Evolutionary conservation across 257 asterid species (phyloP).

Genomic region (Craterostigma plantagineum): DNA sequence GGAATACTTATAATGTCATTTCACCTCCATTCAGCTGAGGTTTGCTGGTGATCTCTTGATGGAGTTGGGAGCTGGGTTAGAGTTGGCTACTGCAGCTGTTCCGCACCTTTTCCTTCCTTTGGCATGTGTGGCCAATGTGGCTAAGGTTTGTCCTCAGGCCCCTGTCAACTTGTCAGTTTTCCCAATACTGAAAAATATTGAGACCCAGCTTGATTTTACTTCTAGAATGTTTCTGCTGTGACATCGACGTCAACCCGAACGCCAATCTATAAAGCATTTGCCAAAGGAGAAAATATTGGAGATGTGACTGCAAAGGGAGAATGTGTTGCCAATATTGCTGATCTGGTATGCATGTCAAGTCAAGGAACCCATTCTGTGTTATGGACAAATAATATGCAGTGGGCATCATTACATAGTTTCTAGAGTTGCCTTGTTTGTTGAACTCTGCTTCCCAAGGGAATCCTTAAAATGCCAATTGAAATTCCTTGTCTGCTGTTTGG

Average conservation of each 20-base stretch:
- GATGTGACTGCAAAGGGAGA: slow-evolving; percentile 99
- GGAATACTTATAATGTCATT: not conserved
- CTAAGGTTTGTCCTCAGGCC: slow-evolving; percentile 32
- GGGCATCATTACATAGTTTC: too few species aligned
- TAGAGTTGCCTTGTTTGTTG: too few species aligned
- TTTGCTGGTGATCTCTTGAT: slow-evolving; percentile 87
- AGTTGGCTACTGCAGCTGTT: slow-evolving; percentile 74
- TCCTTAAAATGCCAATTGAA: too few species aligned
- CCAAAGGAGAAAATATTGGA: slow-evolving; percentile 97
- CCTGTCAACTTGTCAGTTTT: too few species aligned
- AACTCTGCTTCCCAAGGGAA: too few species aligned
- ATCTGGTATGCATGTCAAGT: slow-evolving; percentile 38
- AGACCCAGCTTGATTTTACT: slow-evolving; percentile 13
- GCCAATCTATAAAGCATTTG: slow-evolving; percentile 96
- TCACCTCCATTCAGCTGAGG: slow-evolving; percentile 48
- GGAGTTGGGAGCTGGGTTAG: slow-evolving; percentile 98
- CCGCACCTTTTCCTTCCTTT: slow-evolving; percentile 91
- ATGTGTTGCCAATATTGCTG: slow-evolving; percentile 90
- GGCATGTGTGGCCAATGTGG: slow-evolving; percentile 98
- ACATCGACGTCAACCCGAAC: slow-evolving; percentile 97
- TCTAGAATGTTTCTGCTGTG: slow-evolving; percentile 86
- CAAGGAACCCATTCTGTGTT: too few species aligned
- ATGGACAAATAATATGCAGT: too few species aligned
- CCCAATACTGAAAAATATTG: slow-evolving; percentile 5
- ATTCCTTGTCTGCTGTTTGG: too few species aligned